Percentiles rank a stretch among this genome's conserved stretches.
Conservation (phyloP, 2,329 filamentous ascomycete genomes). For the Dothistroma pini region DNA sequence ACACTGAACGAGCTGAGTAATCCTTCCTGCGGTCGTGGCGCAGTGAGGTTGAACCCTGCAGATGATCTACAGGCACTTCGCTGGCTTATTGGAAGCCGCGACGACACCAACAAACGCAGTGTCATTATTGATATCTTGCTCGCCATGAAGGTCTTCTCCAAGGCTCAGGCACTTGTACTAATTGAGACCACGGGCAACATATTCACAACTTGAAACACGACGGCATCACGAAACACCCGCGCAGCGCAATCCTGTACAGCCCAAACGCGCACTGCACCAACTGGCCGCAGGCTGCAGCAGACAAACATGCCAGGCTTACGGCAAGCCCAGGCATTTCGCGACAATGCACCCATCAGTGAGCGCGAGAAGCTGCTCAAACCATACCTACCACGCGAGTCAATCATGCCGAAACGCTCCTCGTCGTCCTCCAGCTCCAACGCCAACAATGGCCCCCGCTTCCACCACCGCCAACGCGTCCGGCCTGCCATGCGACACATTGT, state of each 20-base stretch:
- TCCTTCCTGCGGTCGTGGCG: not conserved
- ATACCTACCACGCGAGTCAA: constrained; percentile 32
- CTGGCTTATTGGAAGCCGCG: not conserved
- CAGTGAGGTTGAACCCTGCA: not conserved
- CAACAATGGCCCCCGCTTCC: constrained; percentile 18
- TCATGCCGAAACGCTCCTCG: constrained; percentile 6
- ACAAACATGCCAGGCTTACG: constrained; percentile 29
- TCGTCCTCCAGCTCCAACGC: not conserved
- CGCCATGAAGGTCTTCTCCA: not conserved
- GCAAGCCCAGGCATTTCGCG: constrained; percentile 30
- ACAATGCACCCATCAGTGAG: constrained; percentile 25
- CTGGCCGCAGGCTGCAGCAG: not conserved
- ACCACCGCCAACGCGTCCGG: constrained; percentile 29
- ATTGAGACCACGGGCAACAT: not conserved
- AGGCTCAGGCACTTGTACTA: too few species aligned
- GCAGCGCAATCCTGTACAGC: not conserved
- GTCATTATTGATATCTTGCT: not conserved
- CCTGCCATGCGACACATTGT: constrained; percentile 40
- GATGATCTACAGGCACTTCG: not conserved
- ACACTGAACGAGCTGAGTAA: not conserved
- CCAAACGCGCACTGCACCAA: not conserved
- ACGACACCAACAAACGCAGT: not conserved
- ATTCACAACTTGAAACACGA: not conserved
- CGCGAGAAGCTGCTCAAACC: constrained; percentile 33
- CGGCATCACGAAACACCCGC: not conserved